phyloP scores from a whole-genome alignment of 2,329 filamentous ascomycete species.

The Paracoccidioides brasiliensis region DNA sequence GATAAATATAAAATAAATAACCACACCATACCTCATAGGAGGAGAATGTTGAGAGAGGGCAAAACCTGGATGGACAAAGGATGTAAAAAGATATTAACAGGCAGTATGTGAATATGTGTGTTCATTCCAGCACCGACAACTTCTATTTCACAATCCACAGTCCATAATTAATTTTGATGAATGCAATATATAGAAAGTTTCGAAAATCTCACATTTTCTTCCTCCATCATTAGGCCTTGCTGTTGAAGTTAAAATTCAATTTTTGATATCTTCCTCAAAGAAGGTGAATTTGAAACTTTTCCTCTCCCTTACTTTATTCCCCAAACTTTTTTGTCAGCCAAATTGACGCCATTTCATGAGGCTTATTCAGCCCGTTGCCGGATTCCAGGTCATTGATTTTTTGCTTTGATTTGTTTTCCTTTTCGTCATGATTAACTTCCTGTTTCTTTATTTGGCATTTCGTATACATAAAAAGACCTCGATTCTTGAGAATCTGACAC shows the following conservation, averaged over 20 bases:
- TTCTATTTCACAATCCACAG: neutral
- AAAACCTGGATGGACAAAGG: neutral
- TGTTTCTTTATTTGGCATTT: neutral
- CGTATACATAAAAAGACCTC: conserved; percentile 29
- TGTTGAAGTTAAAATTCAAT: neutral
- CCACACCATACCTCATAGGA: neutral
- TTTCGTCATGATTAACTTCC: conserved; percentile 15
- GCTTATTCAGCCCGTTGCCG: conserved; percentile 15
- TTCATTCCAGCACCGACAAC: neutral
- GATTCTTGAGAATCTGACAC: conserved; percentile 16
- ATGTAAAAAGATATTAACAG: neutral
- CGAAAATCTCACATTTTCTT: neutral
- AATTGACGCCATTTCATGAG: conserved; percentile 28
- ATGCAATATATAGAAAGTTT: neutral
- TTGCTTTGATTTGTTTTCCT: conserved; percentile 12
- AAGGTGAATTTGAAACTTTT: neutral
- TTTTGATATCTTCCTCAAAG: neutral
- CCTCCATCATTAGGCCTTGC: neutral
- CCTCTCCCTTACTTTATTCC: neutral
- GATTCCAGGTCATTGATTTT: conserved; percentile 23
- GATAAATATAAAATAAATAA: conserved; percentile 8
- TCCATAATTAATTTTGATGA: neutral
- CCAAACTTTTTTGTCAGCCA: conserved; percentile 9
- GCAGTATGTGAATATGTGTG: neutral
- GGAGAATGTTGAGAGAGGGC: neutral